Evolutionary conservation across 2,329 filamentous ascomycete genomes (phyloP), one percentile per base, ranked within the genome.

Genomic region (Colletotrichum trifolii): DNA sequence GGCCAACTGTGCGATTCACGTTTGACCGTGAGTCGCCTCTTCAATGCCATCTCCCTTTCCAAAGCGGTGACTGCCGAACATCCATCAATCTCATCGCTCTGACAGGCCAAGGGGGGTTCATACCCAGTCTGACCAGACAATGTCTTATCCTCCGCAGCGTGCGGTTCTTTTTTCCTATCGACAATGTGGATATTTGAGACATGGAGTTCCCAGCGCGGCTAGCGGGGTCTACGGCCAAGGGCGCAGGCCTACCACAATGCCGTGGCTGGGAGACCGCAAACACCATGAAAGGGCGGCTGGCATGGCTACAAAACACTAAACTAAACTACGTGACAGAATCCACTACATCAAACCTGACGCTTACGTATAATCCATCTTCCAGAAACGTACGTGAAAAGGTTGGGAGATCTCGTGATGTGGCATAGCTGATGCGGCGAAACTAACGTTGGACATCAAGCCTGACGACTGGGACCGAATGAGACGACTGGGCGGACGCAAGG

Each of bases 1-100:
- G 15, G 38, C 50, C 48, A 49, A 45, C 47, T 64, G 60, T 64
- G 54, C 48, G 54, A 64, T 64, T 64, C 64, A 59, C 53, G 54
- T 64, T 52, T 54, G 47, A 54, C 48, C 54, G 38, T 54, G 54
- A 66, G 43, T 64, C 60, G 64, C 54, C 33, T 45, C 25, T 58
- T 46, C 45, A 54, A 45, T 42, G 53, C 54, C 53, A 54, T 9
- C 54, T 48, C 54, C 15, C 39, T 48, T 66, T 11, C 3, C 10
- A 13, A 15, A 42, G 60, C 54, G 60, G 60, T 50, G 60, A 54
- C 64, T 58, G 54, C 64, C 60, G 64, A 50, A 46, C 39, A 49
- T 34, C 53, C 48, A 60, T 59, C 53, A 54, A 64, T 66, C 60
- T 54, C 59, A 49, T 54, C 48, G 54, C 25, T 54, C 17, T 39